Base-by-base conservation (phyloP, 2,329 filamentous ascomycete species). In the Emmonsiellopsis sp. region DNA sequence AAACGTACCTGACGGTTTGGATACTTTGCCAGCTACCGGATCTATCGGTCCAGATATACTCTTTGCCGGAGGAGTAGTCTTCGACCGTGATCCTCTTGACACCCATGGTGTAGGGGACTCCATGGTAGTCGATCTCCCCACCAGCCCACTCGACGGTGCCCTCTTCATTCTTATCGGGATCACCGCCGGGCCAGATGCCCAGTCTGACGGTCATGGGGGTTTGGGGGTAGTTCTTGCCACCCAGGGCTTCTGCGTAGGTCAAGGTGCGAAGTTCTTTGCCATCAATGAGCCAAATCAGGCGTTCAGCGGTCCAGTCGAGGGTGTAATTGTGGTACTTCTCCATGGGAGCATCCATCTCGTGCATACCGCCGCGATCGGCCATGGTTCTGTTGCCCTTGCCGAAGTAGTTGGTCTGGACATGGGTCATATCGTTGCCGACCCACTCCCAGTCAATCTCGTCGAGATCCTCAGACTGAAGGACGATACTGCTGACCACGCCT, bases 371-470 rank as follows among this genome's bases (percentile, higher is more conserved):
- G 54, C 92, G 86, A 73, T 95, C 89, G 74, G 93, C 95, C 10
- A 81, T 80, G 3, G 61, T 93, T 86, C 87, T 90, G 62, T 89
- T 80, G 53, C 92, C 93, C 73, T 97, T 96, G 70, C 91, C 89
- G 63, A 97, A 98, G 75, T 95, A 98, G 73, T 98, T 97, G 63
- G 86, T 88, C 73, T 97, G 90, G 35, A 73, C 66, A 50, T 65
- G 57, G 40, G 58, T 63, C 16, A 60, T 65, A 50, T 68, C 62
- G 30, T 67, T 63, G 46, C 71, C 71, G 45, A 72, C 56, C 53
- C 58, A 60, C 50, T 60, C 93, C 76, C 93, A 87, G 71, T 98
- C 93, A 65, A 98, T 92, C 75, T 98, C 93, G 72, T 98, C 93
- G 38, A 95, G 81, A 64, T 82, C 82, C 70, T 97, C 91, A n/a